Percentiles rank a stretch among this genome's conserved stretches.
Conservation (phyloP, 2,329 filamentous ascomycete species). For the Alternaria sp. region DNA sequence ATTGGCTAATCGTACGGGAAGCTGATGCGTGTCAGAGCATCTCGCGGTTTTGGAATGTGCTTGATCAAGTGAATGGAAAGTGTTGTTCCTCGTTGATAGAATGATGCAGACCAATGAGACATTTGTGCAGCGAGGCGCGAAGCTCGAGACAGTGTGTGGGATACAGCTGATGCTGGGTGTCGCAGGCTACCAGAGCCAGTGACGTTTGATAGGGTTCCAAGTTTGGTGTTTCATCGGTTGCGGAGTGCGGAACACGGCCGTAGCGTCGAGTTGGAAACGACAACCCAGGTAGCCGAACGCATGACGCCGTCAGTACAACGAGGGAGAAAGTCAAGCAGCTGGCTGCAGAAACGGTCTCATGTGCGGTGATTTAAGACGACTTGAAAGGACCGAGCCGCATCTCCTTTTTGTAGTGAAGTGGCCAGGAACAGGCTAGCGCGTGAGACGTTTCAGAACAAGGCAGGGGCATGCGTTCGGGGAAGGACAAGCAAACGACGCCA, state of each 20-base stretch:
- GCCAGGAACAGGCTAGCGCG: conserved; percentile 30
- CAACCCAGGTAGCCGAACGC: background rate
- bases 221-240: conserved; percentile 10
- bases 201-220: conserved; percentile 16
- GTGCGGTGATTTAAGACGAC: background rate
- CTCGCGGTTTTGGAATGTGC: background rate
- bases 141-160: conserved; percentile 8
- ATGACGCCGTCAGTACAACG: background rate
- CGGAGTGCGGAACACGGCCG: conserved; percentile 5
- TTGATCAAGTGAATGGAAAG: background rate
- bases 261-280: background rate
- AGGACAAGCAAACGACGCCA: conserved; percentile 18
- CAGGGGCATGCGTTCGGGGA: conserved; percentile 21
- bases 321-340: background rate
- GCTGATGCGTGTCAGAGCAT: too few species aligned
- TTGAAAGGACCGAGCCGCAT: conserved; percentile 25
- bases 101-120: background rate
- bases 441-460: conserved; percentile 23
- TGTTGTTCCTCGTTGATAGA: too few species aligned
- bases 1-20: too few species aligned
- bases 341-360: conserved; percentile 2
- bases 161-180: background rate
- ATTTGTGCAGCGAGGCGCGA: background rate
- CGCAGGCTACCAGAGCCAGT: background rate
- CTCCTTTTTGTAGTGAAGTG: conserved; percentile 20